Evolutionary conservation across 1,284 basidiomycete species (phyloP).

Genomic region (Sparassis latifolia): DNA sequence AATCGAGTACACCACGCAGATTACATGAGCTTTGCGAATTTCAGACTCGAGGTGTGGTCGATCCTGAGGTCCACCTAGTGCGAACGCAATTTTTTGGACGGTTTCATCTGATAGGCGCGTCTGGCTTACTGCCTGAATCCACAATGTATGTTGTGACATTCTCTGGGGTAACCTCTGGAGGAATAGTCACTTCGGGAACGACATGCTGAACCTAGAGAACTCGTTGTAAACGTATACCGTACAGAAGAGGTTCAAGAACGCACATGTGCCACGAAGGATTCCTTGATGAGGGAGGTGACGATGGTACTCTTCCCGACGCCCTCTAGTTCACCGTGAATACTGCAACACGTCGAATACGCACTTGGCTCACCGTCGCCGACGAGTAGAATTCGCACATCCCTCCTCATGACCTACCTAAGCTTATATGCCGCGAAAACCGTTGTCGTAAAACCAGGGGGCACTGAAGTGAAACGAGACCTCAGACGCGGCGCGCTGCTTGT

Average conservation of each 20-base stretch:
- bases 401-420: constrained; percentile 48
- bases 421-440: too few relatives aligned
- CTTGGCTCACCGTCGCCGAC: constrained; percentile 79
- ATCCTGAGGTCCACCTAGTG: constrained; percentile 69
- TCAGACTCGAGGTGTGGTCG: constrained; percentile 88
- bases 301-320: constrained; percentile 94
- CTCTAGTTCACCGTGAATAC: constrained; percentile 40
- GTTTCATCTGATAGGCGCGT: not conserved
- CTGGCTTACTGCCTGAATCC: constrained; percentile 80
- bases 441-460: too few relatives aligned
- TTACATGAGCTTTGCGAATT: constrained; percentile 95
- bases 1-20: constrained; percentile 95
- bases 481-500: not conserved
- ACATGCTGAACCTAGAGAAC: constrained; percentile 73
- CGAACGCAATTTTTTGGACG: not conserved
- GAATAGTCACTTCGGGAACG: constrained; percentile 93
- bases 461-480: not conserved
- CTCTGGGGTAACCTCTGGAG: constrained; percentile 91
- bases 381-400: constrained; percentile 88
- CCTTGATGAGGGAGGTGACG: constrained; percentile 93
- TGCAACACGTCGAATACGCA: not conserved
- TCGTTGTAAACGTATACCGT: not conserved
- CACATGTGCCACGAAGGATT: constrained; percentile 86
- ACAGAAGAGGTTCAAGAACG: constrained; percentile 19
- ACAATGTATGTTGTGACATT: constrained; percentile 95